Base-by-base conservation (phyloP, 2,329 filamentous ascomycete genomes). In the Stachybotrys elegans region DNA sequence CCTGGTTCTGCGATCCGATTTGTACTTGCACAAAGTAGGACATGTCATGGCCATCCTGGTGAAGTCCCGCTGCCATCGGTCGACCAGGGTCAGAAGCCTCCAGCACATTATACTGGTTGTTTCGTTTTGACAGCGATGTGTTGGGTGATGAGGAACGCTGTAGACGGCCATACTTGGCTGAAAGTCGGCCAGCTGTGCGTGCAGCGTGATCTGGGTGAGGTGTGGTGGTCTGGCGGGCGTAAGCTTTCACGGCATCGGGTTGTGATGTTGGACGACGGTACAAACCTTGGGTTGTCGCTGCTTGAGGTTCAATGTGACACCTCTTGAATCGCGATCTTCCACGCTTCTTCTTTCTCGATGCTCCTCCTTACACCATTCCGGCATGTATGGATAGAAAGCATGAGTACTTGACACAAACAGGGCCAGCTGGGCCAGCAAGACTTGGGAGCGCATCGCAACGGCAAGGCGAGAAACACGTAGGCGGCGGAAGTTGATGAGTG, bases 1-100 rank as follows among this genome's bases (percentile, higher is more conserved):
- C 59, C 50, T 75, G 78, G 34, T 64, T 62, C 13, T 68, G 62
- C 4, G 80, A 79, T 13, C 82, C 82, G 14, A 86, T 57, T 25
- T 67, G 54, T 14, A 76, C 76, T 56, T 79, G 62, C 35, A 80
- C 63, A 52, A 85, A 84, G 61, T 86, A 85, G 2, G 80, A 81
- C 51, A 75, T 81, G 56, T 86, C 82, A 14, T 75, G 77, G 14
- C 81, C 81, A 56, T 84, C 81, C 56, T 86, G 81, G 54, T 77
- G 62, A 43, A 86, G 68, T 9, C 79, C 78, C 9, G 69, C 72
- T 32, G 73, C 74, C 52, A 77, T 68, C 23, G 70, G 59, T 13
- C 66, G 62, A 1, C 67, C 63, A 1, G 79, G 69, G 2, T 68
- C 57, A 11, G 54, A 60, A 1, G 79, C 76, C 20, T 67, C 55